phyloP scores from a whole-genome alignment of 2,329 filamentous ascomycete species.

The Teratosphaeria destructans region DNA sequence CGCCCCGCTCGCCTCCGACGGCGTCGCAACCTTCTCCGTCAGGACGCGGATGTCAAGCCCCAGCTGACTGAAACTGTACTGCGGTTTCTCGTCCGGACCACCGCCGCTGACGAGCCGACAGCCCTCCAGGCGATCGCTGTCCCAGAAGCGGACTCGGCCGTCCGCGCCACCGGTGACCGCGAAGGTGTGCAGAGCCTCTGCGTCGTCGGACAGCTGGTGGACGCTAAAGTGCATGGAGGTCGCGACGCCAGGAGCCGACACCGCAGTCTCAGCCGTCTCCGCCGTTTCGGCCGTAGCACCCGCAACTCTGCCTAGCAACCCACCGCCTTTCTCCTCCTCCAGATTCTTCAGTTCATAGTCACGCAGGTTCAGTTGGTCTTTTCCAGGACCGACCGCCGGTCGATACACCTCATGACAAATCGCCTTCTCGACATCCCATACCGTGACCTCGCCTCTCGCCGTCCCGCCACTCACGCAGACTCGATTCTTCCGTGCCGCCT shows the following conservation, averaged over 20 bases:
- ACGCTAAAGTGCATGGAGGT: conserved; percentile 62
- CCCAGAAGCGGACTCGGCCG: conserved; percentile 89
- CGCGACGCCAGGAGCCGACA: conserved; percentile 46
- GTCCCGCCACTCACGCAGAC: conserved; percentile 84
- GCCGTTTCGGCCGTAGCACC: conserved; percentile 45
- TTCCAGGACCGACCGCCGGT: conserved; percentile 48
- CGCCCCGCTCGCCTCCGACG: conserved; percentile 5
- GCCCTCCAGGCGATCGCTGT: conserved; percentile 65
- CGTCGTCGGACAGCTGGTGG: conserved; percentile 58
- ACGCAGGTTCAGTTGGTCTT: conserved; percentile 34
- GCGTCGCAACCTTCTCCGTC: conserved; percentile 22
- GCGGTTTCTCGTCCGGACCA: conserved; percentile 52
- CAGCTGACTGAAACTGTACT: conserved; percentile 46
- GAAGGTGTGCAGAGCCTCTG: conserved; percentile 67
- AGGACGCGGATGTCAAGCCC: conserved; percentile 32
- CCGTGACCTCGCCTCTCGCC: conserved; percentile 76
- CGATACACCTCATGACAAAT: conserved; percentile 84
- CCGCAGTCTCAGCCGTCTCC: conserved; percentile 9
- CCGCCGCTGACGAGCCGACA: conserved; percentile 75
- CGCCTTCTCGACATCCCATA: conserved; percentile 90
- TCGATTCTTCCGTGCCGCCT: conserved; percentile 59
- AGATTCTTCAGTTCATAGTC: conserved; percentile 78
- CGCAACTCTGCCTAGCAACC: conserved; percentile 77
- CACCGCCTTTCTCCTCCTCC: conserved; percentile 78
- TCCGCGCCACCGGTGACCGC: conserved; percentile 82